Evolutionary conservation across 441 rosid genomes (phyloP).

Genomic region (Kokia cookei): DNA sequence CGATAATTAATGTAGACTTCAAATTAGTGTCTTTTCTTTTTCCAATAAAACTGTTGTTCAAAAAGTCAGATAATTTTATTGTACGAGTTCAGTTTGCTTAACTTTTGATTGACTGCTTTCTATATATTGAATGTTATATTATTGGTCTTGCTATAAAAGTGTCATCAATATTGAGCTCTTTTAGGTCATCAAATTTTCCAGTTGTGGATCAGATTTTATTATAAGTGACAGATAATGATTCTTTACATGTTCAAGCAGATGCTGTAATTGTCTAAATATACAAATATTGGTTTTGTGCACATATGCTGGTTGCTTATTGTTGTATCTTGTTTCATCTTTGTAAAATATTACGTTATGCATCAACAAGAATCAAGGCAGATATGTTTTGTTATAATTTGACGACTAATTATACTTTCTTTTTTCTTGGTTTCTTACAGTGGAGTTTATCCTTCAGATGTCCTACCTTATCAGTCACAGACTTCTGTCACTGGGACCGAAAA

Average conservation of each 20-base stretch:
- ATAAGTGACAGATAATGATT: not conserved
- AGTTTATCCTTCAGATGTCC: constrained; percentile 47
- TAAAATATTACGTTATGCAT: not conserved
- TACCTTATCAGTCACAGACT: constrained; percentile 17
- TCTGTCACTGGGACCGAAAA: constrained; percentile 14
- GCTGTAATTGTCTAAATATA: not conserved
- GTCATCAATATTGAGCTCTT: not conserved
- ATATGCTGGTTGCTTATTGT: not conserved
- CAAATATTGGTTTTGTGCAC: not conserved
- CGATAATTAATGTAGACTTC: not conserved
- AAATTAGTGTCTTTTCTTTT: not conserved
- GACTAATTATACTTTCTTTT: not conserved
- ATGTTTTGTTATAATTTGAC: not conserved
- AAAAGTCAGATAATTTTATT: not conserved
- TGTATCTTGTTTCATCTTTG: not conserved
- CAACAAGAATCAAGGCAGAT: not conserved
- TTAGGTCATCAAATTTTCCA: not conserved
- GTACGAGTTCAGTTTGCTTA: not conserved
- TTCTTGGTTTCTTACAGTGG: constrained; percentile 43
- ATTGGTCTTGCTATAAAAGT: not conserved
- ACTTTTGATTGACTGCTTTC: not conserved
- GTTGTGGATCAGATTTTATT: not conserved
- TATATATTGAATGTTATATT: not conserved
- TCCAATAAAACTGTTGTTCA: not conserved
- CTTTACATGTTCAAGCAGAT: not conserved